Evolutionary conservation across 306 rosid genomes (phyloP).

Genomic region (Urtica urens): DNA sequence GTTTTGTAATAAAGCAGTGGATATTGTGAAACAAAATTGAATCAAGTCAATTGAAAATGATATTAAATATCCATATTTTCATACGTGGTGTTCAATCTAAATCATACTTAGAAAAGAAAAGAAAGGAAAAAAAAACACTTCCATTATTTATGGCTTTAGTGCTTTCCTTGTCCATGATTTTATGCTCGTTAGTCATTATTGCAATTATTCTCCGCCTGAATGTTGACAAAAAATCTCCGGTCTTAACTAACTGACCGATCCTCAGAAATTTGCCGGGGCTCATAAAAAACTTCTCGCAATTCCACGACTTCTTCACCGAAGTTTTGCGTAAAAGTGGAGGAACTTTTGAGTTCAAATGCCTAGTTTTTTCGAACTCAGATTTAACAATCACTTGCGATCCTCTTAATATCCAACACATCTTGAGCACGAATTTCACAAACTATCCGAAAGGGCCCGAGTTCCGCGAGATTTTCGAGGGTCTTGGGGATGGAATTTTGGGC

Average conservation of each 20-base stretch:
- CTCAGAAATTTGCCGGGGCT: slow-evolving; percentile 16
- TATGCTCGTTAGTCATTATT: background rate
- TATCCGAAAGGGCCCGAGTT: slow-evolving; percentile 22
- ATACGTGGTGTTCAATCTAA: too few species aligned
- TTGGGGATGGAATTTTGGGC: slow-evolving; percentile 28
- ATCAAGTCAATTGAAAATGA: too few species aligned
- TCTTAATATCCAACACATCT: slow-evolving; percentile 26
- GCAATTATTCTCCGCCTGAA: background rate
- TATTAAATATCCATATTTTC: too few species aligned
- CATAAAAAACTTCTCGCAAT: background rate
- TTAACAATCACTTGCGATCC: slow-evolving; percentile 22
- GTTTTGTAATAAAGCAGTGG: too few species aligned
- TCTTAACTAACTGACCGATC: slow-evolving; percentile 13
- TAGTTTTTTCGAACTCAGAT: background rate
- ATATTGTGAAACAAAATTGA: too few species aligned
- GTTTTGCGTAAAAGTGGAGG: slow-evolving; percentile 10
- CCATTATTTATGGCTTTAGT: background rate
- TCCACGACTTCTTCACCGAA: slow-evolving; percentile 14
- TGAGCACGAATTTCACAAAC: slow-evolving; percentile 7
- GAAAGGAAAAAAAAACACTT: background rate
- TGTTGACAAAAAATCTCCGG: background rate
- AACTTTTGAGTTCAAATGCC: slow-evolving; percentile 21
- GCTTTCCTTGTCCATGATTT: background rate
- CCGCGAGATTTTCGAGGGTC: slow-evolving; percentile 17
- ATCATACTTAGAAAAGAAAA: background rate